Conservation (phyloP, 371 early-diverging fungal species). For the Funneliformis caledonium region DNA sequence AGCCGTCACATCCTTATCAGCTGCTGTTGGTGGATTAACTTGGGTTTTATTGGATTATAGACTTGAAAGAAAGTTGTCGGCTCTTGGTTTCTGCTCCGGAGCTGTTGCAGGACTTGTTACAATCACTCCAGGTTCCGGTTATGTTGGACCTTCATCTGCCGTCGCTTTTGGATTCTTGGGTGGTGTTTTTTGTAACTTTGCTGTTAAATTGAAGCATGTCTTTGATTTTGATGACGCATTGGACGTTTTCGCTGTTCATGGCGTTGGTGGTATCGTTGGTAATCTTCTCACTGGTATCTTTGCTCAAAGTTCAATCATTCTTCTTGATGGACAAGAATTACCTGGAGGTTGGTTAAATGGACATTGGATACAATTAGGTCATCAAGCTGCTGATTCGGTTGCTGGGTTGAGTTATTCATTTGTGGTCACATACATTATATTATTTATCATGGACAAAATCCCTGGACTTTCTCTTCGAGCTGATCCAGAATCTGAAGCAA, state of each 20-base stretch:
- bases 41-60: constrained; percentile 86
- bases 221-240: constrained; percentile 89
- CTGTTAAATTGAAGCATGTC: constrained; percentile 75
- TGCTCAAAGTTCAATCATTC: constrained; percentile 76
- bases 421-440: constrained; percentile 71
- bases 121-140: constrained; percentile 93
- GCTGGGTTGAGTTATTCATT: constrained; percentile 85
- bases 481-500: constrained; percentile 68
- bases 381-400: constrained; percentile 79
- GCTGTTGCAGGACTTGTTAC: constrained; percentile 92
- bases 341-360: constrained; percentile 85
- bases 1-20: constrained; percentile 83
- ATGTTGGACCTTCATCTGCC: constrained; percentile 81
- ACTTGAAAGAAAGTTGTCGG: constrained; percentile 77
- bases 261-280: constrained; percentile 88
- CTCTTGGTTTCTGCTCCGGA: constrained; percentile 90
- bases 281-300: constrained; percentile 89
- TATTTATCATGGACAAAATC: constrained; percentile 81
- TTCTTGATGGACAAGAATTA: constrained; percentile 73
- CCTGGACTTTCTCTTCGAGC: constrained; percentile 80
- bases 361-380: constrained; percentile 77
- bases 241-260: constrained; percentile 88
- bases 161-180: constrained; percentile 80
- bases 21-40: constrained; percentile 81
- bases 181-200: constrained; percentile 77